phyloP scores from a whole-genome alignment of 192 early-diverging fungal species.

The Obelidium mucronatum region DNA sequence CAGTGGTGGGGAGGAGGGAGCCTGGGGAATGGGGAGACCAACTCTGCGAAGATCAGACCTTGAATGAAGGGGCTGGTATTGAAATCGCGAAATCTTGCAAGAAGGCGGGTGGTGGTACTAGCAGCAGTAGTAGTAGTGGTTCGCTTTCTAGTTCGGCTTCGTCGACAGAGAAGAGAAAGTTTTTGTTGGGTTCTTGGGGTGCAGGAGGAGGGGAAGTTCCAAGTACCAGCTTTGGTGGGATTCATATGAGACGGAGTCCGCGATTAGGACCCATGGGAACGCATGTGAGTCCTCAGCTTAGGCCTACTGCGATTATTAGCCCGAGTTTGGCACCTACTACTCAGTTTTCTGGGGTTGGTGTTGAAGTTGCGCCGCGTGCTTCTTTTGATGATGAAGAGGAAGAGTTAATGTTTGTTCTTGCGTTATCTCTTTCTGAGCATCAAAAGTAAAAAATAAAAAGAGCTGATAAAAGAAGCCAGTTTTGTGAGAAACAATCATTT shows the following conservation, averaged over 20 bases:
- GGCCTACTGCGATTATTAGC: neutral
- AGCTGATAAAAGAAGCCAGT: too few relatives aligned
- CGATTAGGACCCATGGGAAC: slow-evolving; percentile 20
- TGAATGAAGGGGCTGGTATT: too few relatives aligned
- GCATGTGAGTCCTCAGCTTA: slow-evolving; percentile 25
- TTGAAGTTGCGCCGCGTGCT: slow-evolving; percentile 27
- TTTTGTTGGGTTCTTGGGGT: neutral
- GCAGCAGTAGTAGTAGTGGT: too few relatives aligned
- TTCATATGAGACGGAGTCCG: slow-evolving; percentile 15
- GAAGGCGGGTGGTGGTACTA: too few relatives aligned
- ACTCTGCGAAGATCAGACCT: too few relatives aligned
- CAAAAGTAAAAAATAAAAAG: too few relatives aligned
- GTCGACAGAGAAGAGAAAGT: neutral
- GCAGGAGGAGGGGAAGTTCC: too few relatives aligned
- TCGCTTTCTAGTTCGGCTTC: too few relatives aligned
- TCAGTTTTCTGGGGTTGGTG: neutral
- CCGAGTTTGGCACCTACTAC: slow-evolving; percentile 26
- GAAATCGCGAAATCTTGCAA: too few relatives aligned
- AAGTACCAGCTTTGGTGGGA: neutral
- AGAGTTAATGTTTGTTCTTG: slow-evolving; percentile 32
- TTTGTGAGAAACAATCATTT: too few relatives aligned
- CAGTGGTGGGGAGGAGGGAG: neutral
- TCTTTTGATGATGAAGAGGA: slow-evolving; percentile 25
- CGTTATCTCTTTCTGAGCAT: slow-evolving; percentile 9
- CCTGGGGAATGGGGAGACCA: slow-evolving; percentile 19